These are phyloP conservation scores for Melanomma pulvis-pyrius DNA, from an alignment of 495 filamentous ascomycete genomes.

Conservation along the genomic window DNA sequence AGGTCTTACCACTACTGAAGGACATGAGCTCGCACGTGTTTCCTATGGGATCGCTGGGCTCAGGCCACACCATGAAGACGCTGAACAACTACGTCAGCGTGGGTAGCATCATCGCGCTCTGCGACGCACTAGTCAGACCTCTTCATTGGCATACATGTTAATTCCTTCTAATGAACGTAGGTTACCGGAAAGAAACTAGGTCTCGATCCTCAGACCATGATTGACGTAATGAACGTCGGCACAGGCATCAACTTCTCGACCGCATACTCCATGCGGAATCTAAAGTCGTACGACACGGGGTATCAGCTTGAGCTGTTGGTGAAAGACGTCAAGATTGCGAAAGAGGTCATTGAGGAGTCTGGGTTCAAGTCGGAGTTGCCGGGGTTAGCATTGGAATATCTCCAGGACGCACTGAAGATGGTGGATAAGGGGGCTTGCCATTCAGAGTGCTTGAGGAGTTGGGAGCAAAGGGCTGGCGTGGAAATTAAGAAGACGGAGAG, in stretches of 20 bases:
- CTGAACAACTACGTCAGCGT: constrained; percentile 44
- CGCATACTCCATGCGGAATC: constrained; percentile 36
- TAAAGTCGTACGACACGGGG: constrained; percentile 35
- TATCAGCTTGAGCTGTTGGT: constrained; percentile 40
- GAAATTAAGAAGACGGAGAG: constrained; percentile 36
- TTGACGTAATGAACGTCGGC: constrained; percentile 43
- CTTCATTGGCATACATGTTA: background rate
- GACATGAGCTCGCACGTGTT: constrained; percentile 37
- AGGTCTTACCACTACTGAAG: constrained; percentile 36
- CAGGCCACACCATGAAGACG: constrained; percentile 44
- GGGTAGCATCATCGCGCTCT: constrained; percentile 36
- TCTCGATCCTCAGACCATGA: constrained; percentile 42
- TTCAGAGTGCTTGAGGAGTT: constrained; percentile 39
- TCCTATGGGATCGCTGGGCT: constrained; percentile 36
- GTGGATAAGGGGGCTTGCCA: constrained; percentile 39
- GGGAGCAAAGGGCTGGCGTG: constrained; percentile 42
- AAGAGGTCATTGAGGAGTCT: constrained; percentile 40
- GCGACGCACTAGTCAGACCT: constrained; percentile 35
- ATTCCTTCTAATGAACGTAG: constrained; percentile 11
- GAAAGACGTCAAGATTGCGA: constrained; percentile 42
- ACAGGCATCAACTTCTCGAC: constrained; percentile 42
- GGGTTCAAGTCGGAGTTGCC: constrained; percentile 36
- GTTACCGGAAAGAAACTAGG: constrained; percentile 41
- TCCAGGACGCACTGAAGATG: constrained; percentile 32
- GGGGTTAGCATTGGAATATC: constrained; percentile 22